phyloP scores from a whole-genome alignment of 2,329 filamentous ascomycete genomes.

The Thermothelomyces thermophilus region DNA sequence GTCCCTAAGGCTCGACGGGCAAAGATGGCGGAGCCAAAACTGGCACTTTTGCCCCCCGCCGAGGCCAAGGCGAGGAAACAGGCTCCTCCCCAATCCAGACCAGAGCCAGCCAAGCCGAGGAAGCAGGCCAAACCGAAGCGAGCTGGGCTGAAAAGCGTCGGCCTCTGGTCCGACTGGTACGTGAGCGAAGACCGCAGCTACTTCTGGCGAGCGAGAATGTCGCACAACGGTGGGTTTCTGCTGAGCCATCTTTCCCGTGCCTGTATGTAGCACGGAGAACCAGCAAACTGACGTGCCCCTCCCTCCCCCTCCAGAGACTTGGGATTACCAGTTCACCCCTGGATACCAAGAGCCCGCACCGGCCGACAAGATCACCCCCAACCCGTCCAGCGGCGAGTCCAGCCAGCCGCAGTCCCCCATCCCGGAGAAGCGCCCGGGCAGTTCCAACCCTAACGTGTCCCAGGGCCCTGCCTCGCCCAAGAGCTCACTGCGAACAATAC shows the following conservation, averaged over 20 bases:
- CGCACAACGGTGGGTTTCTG: conserved; percentile 10
- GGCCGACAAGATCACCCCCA: not conserved
- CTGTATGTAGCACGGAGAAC: not conserved
- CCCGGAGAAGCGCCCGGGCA: not conserved
- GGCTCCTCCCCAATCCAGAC: conserved; percentile 25
- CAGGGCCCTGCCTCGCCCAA: conserved; percentile 9
- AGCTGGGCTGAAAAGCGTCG: not conserved
- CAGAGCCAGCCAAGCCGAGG: conserved; percentile 21
- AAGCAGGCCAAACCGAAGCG: conserved; percentile 16
- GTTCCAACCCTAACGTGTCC: not conserved
- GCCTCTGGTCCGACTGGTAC: conserved; percentile 22
- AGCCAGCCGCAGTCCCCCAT: not conserved
- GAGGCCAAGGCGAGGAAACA: not conserved
- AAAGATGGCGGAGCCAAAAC: conserved; percentile 1
- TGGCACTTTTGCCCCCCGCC: conserved; percentile 4
- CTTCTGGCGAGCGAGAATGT: conserved; percentile 19
- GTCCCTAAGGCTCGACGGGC: conserved; percentile 2
- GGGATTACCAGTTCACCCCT: conserved; percentile 17
- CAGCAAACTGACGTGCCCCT: not conserved
- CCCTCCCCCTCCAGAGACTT: conserved; percentile 18
- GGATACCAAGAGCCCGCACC: conserved; percentile 1
- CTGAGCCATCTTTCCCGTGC: too few species aligned
- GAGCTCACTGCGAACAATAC: conserved; percentile 15
- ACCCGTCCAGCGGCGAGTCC: not conserved
- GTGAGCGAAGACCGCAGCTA: conserved; percentile 13